Evolutionary conservation across 1,284 basidiomycete species (phyloP).

Genomic region (Pseudozyma thailandica): DNA sequence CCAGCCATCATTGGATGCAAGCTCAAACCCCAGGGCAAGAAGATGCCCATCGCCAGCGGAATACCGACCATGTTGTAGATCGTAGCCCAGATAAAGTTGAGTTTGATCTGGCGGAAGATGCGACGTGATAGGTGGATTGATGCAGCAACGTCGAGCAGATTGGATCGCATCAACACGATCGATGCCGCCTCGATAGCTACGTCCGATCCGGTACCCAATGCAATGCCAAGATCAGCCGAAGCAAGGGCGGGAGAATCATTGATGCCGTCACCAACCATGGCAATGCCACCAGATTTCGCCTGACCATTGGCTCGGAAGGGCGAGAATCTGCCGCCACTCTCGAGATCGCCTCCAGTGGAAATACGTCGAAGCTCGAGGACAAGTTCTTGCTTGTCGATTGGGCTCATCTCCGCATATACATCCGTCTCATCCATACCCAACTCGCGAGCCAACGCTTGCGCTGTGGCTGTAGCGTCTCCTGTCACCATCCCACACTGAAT

Average conservation of each 20-base stretch:
- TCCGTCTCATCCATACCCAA: conserved; percentile 52
- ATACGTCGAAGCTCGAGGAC: conserved; percentile 69
- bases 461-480: conserved; percentile 60
- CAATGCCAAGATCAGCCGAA: conserved; percentile 93
- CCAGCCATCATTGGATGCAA: conserved; percentile 98
- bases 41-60: conserved; percentile 97
- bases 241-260: conserved; percentile 98
- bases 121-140: conserved; percentile 87
- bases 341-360: conserved; percentile 39
- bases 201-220: conserved; percentile 92
- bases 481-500: conserved; percentile 64
- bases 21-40: conserved; percentile 89
- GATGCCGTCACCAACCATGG: conserved; percentile 95
- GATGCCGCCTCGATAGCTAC: conserved; percentile 98
- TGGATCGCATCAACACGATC: conserved; percentile 95
- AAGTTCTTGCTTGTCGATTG: conserved; percentile 62
- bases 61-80: conserved; percentile 91
- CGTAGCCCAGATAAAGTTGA: conserved; percentile 70
- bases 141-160: conserved; percentile 94
- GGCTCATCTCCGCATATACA: conserved; percentile 63
- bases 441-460: conserved; percentile 56
- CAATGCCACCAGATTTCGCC: conserved; percentile 41
- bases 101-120: conserved; percentile 88
- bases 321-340: conserved; percentile 26
- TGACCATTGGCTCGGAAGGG: conserved; percentile 25